phyloP scores from a whole-genome alignment of 345 rosid species.

The Rhodamnia argentea region DNA sequence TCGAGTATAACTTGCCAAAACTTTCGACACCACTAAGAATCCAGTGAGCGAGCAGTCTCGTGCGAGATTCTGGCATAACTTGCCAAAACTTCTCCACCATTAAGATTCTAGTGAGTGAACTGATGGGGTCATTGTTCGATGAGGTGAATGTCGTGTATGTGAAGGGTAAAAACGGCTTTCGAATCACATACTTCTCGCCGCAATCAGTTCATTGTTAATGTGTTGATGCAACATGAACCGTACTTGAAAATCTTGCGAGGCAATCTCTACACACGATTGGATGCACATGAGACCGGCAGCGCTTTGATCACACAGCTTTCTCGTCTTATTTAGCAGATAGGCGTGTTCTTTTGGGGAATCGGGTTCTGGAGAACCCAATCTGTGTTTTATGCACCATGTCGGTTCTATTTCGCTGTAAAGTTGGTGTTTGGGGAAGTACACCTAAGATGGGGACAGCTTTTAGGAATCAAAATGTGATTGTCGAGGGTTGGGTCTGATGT shows the following conservation, averaged over 20 bases:
- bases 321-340: neutral
- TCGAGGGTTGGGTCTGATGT: neutral
- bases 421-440: neutral
- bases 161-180: neutral
- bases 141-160: neutral
- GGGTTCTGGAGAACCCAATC: neutral
- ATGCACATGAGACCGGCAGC: neutral
- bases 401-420: neutral
- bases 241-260: neutral
- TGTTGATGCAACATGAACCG: neutral
- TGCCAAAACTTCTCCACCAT: neutral
- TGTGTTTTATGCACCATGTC: neutral
- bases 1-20: neutral
- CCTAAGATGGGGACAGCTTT: neutral
- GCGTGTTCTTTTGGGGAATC: neutral
- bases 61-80: neutral
- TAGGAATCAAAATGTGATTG: neutral
- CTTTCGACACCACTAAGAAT: neutral
- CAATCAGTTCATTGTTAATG: neutral
- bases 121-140: neutral
- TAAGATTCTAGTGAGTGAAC: neutral
- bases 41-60: neutral
- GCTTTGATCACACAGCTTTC: neutral
- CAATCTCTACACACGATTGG: neutral
- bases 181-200: neutral